phyloP scores from a whole-genome alignment of 2,329 filamentous ascomycete species.

The Colletotrichum cordylinicola region DNA sequence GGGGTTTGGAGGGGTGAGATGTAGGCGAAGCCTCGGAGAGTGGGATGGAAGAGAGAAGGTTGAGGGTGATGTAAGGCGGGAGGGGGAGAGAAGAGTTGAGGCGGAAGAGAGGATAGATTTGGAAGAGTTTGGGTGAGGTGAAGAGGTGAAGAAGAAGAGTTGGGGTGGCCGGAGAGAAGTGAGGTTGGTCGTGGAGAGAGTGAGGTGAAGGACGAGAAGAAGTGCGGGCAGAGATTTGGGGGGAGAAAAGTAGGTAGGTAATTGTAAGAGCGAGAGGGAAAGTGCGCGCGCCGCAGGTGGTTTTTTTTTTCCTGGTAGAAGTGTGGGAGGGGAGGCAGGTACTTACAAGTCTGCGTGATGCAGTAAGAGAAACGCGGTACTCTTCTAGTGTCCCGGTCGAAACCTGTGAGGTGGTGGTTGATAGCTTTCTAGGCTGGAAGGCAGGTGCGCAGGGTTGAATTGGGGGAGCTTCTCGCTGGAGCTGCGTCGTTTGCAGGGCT shows the following conservation, averaged over 20 bases:
- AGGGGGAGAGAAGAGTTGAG: slow-evolving; percentile 20
- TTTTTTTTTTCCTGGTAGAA: slow-evolving; percentile 10
- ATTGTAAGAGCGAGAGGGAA: slow-evolving; percentile 28
- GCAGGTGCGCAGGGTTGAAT: background rate
- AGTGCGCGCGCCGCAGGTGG: slow-evolving; percentile 5
- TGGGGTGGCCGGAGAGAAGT: slow-evolving; percentile 24
- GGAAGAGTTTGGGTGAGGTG: slow-evolving; percentile 27
- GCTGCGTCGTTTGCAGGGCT: background rate
- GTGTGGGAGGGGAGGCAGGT: background rate
- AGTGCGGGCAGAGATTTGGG: slow-evolving; percentile 33
- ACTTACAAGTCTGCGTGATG: background rate
- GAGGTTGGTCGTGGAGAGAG: slow-evolving; percentile 28
- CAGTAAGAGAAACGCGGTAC: background rate
- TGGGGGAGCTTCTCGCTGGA: background rate
- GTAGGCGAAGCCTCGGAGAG: slow-evolving; percentile 20
- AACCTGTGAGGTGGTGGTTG: background rate
- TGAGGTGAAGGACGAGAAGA: slow-evolving; percentile 25
- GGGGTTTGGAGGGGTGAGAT: slow-evolving; percentile 21
- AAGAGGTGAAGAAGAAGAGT: slow-evolving; percentile 30
- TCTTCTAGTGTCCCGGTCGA: background rate
- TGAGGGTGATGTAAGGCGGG: background rate
- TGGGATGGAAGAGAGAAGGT: slow-evolving; percentile 18
- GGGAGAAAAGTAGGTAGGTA: slow-evolving; percentile 25
- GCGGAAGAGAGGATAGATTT: slow-evolving; percentile 29
- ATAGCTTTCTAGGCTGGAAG: background rate